Conservation (phyloP, 352 stramenopile genomes). For the Phytophthora megakarya region DNA sequence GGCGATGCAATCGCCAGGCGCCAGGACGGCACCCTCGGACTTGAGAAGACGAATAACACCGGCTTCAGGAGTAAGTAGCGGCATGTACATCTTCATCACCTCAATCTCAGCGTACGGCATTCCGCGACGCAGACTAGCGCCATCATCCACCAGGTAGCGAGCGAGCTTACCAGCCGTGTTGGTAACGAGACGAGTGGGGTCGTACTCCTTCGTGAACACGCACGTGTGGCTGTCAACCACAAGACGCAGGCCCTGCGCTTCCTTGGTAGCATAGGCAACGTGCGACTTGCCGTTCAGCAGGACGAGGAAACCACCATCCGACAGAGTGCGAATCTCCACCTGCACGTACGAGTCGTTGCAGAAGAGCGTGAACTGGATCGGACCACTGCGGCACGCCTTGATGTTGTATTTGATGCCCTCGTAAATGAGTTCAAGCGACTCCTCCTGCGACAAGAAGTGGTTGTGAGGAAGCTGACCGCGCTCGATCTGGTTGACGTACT, state of each 20-base stretch:
- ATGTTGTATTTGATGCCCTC: conserved; percentile 99
- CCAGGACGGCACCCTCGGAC: conserved; percentile 96
- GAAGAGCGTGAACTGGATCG: conserved; percentile 92
- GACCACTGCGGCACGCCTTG: conserved; percentile 87
- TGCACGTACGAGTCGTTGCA: conserved; percentile 90
- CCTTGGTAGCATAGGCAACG: conserved; percentile 96
- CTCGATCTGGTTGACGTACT: conserved; percentile 87
- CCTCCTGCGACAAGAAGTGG: conserved; percentile 81
- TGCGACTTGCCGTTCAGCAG: conserved; percentile 96
- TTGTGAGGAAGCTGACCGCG: conserved; percentile 93
- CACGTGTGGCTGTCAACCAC: conserved; percentile 96
- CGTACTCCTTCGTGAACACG: conserved; percentile 99
- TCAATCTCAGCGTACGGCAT: conserved; percentile 91
- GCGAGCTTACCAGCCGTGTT: conserved; percentile 99
- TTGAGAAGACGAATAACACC: conserved; percentile 95
- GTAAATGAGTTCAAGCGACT: conserved; percentile 98
- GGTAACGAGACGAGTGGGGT: conserved; percentile 97
- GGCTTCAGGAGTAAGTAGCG: conserved; percentile 96
- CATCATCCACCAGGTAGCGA: conserved; percentile 98
- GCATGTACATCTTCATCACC: conserved; percentile 99
- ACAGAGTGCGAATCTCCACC: conserved; percentile 95
- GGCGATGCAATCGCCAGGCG: conserved; percentile 96
- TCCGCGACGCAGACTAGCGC: conserved; percentile 84
- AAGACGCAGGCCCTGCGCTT: conserved; percentile 90
- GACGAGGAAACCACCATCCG: conserved; percentile 98